Evolutionary conservation across 345 rosid species (phyloP).

Genomic region (Psidium friedrichsthalianum): DNA sequence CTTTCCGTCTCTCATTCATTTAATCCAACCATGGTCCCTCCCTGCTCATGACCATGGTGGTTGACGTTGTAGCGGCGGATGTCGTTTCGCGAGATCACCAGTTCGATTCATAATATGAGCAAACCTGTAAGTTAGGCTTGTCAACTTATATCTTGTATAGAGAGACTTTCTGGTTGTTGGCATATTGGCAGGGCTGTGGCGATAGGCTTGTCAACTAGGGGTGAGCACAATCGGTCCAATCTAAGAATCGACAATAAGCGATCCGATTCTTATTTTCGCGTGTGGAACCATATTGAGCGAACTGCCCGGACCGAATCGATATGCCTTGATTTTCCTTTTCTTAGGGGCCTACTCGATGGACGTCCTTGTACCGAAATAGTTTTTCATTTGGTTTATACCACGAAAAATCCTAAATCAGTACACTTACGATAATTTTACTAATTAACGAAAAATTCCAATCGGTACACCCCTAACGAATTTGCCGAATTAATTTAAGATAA

Average conservation of each 20-base stretch:
- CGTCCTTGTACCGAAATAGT: slow-evolving; percentile 75
- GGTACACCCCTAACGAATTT: too few species aligned
- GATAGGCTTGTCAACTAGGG: not conserved
- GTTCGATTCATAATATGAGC: not conserved
- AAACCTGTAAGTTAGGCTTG: not conserved
- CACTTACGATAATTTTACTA: too few species aligned
- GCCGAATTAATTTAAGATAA: too few species aligned
- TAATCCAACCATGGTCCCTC: not conserved
- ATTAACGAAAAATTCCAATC: too few species aligned
- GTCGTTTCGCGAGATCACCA: not conserved
- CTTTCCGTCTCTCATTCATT: not conserved
- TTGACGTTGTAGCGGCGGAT: not conserved
- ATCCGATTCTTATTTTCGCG: fast-evolving
- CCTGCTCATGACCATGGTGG: not conserved
- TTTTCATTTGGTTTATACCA: slow-evolving; percentile 18
- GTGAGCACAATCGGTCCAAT: fast-evolving
- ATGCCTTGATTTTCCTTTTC: not conserved
- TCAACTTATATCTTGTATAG: not conserved
- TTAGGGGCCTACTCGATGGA: slow-evolving; percentile 54
- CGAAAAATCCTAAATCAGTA: too few species aligned
- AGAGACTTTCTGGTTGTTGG: not conserved
- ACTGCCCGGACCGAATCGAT: not conserved
- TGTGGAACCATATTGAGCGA: too few species aligned
- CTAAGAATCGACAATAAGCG: not conserved
- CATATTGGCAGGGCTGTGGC: not conserved